phyloP scores from a whole-genome alignment of 441 rosid genomes.

The Pelargonium citronellum region DNA sequence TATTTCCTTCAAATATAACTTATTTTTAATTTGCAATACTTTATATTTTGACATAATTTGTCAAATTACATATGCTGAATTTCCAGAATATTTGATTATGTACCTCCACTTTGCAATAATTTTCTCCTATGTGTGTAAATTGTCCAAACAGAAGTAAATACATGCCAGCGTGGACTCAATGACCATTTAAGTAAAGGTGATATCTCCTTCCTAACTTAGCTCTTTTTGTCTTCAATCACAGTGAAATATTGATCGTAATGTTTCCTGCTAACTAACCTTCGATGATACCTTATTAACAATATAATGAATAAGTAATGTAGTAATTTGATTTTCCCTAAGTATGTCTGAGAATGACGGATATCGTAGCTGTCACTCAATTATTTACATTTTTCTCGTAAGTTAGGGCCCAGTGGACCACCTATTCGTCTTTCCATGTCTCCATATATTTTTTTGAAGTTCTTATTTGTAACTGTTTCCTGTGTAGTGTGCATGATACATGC shows the following conservation, averaged over 20 bases:
- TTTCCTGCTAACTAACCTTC: not conserved
- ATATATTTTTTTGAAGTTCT: not conserved
- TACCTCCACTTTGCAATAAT: not conserved
- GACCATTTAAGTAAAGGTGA: constrained; percentile 58
- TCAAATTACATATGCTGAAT: not conserved
- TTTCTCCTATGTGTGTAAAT: constrained; percentile 7
- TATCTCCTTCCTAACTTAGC: not conserved
- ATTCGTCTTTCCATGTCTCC: not conserved
- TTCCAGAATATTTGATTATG: not conserved
- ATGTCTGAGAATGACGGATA: not conserved
- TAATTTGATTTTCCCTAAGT: not conserved
- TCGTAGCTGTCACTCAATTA: not conserved
- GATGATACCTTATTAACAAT: not conserved
- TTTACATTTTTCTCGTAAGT: not conserved
- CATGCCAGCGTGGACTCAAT: constrained; percentile 46
- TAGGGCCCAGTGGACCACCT: not conserved
- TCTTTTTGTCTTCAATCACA: not conserved
- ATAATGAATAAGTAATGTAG: not conserved
- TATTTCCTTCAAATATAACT: too few species aligned
- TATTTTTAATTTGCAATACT: not conserved
- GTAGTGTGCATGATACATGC: not conserved
- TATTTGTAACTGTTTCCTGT: not conserved
- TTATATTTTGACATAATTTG: not conserved
- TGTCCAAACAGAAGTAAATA: constrained; percentile 48
- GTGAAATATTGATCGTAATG: not conserved